Conservation (phyloP, 768 basidiomycete species). For the Termitomyces bulborhizus region DNA sequence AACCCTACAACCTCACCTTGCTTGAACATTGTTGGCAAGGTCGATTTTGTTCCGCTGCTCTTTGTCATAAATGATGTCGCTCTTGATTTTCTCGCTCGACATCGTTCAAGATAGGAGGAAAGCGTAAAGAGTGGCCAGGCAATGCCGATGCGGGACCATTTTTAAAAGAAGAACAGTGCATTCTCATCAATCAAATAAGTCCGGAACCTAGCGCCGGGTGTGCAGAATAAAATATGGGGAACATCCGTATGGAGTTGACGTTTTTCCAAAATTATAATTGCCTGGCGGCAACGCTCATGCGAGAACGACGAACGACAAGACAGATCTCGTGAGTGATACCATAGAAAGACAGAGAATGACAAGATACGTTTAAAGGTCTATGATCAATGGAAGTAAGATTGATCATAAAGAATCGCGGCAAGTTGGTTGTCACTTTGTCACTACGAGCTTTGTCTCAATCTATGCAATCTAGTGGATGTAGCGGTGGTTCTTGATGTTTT, state of each 20-base stretch:
- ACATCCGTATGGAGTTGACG: neutral
- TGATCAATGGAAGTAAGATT: too few species aligned
- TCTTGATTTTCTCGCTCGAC: constrained; percentile 19
- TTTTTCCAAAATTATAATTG: neutral
- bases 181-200: constrained; percentile 7
- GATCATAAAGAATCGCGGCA: too few species aligned
- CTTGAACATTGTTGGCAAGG: constrained; percentile 35
- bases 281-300: neutral
- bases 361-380: neutral
- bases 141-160: neutral
- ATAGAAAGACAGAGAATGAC: neutral
- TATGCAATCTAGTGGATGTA: too few species aligned
- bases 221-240: neutral
- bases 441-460: too few species aligned
- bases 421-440: too few species aligned
- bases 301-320: neutral
- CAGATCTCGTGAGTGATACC: neutral
- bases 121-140: constrained; percentile 3
- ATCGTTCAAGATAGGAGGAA: constrained; percentile 14
- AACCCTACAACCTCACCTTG: constrained; percentile 22
- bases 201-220: constrained; percentile 3
- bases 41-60: constrained; percentile 21
- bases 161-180: constrained; percentile 6
- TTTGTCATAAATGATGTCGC: constrained; percentile 16
- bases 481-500: too few species aligned